phyloP scores from a whole-genome alignment of 2,329 filamentous ascomycete species.

The Penicillium sp. region DNA sequence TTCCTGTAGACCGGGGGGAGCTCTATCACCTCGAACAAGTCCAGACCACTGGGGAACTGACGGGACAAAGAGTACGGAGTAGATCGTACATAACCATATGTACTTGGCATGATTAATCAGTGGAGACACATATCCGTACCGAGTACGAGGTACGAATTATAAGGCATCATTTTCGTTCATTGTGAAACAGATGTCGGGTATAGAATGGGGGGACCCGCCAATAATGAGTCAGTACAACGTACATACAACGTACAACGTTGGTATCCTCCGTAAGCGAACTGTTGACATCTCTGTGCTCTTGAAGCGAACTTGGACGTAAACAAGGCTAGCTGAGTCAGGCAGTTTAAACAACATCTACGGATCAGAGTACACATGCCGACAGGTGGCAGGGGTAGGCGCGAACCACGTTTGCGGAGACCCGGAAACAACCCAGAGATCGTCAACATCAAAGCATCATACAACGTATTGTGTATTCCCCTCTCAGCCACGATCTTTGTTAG shows the following conservation, averaged over 20 bases:
- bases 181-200: background rate
- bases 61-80: background rate
- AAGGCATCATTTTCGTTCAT: background rate
- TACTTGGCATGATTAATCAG: background rate
- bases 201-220: background rate
- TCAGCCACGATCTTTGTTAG: constrained; percentile 1
- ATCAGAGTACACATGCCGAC: background rate
- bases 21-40: background rate
- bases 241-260: background rate
- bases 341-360: background rate
- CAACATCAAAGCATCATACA: background rate
- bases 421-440: constrained; percentile 1
- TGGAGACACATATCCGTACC: background rate
- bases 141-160: background rate
- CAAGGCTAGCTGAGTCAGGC: background rate
- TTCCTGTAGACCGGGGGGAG: background rate
- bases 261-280: too few relatives aligned
- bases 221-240: background rate
- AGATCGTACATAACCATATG: background rate
- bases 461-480: background rate
- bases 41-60: background rate
- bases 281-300: background rate
- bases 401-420: constrained; percentile 11
- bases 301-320: background rate
- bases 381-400: constrained; percentile 2